Evolutionary conservation across 305 asterid species (phyloP), one percentile per base, ranked within the genome.

Genomic region (Solanum hybrid): DNA sequence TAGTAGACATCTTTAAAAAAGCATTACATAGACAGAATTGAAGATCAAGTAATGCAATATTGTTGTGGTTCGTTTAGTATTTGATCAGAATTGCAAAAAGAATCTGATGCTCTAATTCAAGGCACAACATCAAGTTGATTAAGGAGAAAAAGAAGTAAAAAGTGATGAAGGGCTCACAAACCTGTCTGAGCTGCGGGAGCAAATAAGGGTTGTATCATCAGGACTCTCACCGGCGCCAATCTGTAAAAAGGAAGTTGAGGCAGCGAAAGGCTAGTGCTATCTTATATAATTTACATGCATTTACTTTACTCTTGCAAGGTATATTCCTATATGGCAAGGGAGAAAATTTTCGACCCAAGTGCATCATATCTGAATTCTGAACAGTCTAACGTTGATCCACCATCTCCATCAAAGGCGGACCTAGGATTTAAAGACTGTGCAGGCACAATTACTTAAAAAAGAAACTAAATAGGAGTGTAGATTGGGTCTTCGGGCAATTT

Each of bases 161-260:
- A 19, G 32, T 19, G 66, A 75, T 64, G 69, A 79, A 91, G 88
- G 87, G 66, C 78, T 10, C 64, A 86, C 95, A 92, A 89, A 97
- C 99, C 99, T 97, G 92, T 97, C 99, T 73, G 96, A 97, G 79
- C 93, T 95, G 36, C 95, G 96, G 88, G 98, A 93, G 91, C 99
- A 97, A 86, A 93, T 88, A 88, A 97, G 98, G 76, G 96, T 95
- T 90, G 99, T 96, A 91, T 96, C 98, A 88, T 95, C 99, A 89
- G 99, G 99, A 90, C 93, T 92, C 84, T 96, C 96, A 78, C 99
- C 99, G 4, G 96, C 96, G 78, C 99, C 99, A 92, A 95, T 94
- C 99, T 97, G 97, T 89, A 78, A 88, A 79, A 85, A 90, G 69
- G 88, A 88, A 87, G 86, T 89, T 64, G 86, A 56, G 79, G 90